These are phyloP conservation scores for Kwoniella dejecticola DNA, from an alignment of 768 basidiomycete genomes.

Conservation along the genomic window DNA sequence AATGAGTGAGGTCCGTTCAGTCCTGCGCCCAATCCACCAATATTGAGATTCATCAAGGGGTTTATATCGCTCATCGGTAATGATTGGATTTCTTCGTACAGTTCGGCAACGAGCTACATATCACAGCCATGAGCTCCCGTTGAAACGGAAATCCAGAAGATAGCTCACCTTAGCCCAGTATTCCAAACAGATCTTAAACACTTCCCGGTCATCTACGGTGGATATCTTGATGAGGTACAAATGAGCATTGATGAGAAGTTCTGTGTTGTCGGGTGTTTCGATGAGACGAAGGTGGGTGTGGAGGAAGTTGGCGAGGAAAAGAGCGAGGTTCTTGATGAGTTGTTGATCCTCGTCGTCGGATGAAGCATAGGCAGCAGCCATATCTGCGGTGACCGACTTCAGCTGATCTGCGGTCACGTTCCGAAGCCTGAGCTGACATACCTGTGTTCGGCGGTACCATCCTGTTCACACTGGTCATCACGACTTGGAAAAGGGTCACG, in stretches of 20 bases:
- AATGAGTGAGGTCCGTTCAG: conserved; percentile 49
- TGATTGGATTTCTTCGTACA: conserved; percentile 95
- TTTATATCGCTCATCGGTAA: conserved; percentile 80
- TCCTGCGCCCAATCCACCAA: conserved; percentile 62
- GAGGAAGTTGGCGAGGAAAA: conserved; percentile 97
- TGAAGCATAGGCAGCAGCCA: conserved; percentile 84
- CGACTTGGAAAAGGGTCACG: conserved; percentile 94
- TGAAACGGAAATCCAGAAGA: neutral
- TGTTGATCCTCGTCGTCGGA: conserved; percentile 93
- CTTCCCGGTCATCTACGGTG: conserved; percentile 96
- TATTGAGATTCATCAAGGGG: conserved; percentile 71
- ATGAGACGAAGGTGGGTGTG: conserved; percentile 90
- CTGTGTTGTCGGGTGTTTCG: conserved; percentile 84
- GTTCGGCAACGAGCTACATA: conserved; percentile 81
- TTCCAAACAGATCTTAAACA: conserved; percentile 98
- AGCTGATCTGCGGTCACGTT: too few species aligned
- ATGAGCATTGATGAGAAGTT: conserved; percentile 93
- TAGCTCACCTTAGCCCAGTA: conserved; percentile 66
- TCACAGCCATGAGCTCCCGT: neutral
- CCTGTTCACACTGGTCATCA: conserved; percentile 94
- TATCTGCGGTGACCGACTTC: conserved; percentile 61
- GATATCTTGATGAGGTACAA: conserved; percentile 98
- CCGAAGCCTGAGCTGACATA: conserved; percentile 26
- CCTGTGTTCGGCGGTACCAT: conserved; percentile 94
- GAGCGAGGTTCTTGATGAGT: conserved; percentile 90